Evolutionary conservation across 441 rosid species (phyloP), one percentile per base, ranked within the genome.

Genomic region (Pelargonium myrrhifolium): DNA sequence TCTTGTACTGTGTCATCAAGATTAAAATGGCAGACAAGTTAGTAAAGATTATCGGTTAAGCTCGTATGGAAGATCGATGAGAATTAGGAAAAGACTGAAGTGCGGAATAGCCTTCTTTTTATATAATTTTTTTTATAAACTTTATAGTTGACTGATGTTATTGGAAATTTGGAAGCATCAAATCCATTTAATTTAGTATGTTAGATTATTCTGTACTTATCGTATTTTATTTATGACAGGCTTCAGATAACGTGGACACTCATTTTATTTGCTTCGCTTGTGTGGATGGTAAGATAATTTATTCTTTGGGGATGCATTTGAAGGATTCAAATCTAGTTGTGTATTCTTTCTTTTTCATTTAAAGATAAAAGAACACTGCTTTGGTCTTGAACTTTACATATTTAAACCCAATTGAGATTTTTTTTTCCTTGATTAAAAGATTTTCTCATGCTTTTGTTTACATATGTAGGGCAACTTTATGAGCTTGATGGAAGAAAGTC

Each of bases 401-500:
- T 28, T 28, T 28, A 3, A 28, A 28, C 35, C 35, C 35, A 28
- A 3, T 3, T 28, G 35, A 1, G 35, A 28, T 28, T 28, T 28
- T 28, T 28, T 28, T 28, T 24, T 2, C 35, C 35, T 28, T 28
- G 35, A 28, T 28, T 1, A 28, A 28, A 28, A 15, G 58, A 15
- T n/a, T 51, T 6, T 51, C 21, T n/a, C 15, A 5, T n/a, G 9
- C 22, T 53, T 18, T n/a, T 67, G 18, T 56, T 51, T n/a, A 60
- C 58, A 15, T 68, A 18, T 71, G 71, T 59, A 93, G 97, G 90
- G 15, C 74, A 85, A 73, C 97, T 93, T 67, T 87, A 83, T 83
- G 96, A 93, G 76, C 97, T 89, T 71, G 94, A 93, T 76, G 97
- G 98, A 78, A 89, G 95, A 67, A 93, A 87, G 71, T 84, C 90